Conservation (phyloP, 2,329 filamentous ascomycete species). For the Clarireedia sp. region DNA sequence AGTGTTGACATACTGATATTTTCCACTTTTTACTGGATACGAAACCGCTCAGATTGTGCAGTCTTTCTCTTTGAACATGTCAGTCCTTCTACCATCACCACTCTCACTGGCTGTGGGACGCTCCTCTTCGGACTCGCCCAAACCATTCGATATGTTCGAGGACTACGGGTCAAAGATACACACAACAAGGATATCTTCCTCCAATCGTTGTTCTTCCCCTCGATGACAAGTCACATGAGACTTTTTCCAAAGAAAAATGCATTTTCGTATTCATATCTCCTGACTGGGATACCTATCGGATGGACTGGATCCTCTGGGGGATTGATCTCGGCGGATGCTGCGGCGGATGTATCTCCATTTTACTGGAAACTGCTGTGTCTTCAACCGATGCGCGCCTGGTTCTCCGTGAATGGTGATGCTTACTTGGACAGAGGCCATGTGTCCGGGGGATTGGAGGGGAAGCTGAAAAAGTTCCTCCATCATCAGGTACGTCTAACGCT, state of each 20-base stretch:
- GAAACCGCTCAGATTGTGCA: not conserved
- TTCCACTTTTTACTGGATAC: not conserved
- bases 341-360: conserved; percentile 22
- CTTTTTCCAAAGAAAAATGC: conserved; percentile 60
- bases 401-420: conserved; percentile 50
- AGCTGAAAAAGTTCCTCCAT: conserved; percentile 52
- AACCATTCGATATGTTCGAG: conserved; percentile 15
- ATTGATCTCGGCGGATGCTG: conserved; percentile 43
- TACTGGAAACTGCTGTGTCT: conserved; percentile 27
- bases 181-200: conserved; percentile 8
- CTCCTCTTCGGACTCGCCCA: conserved; percentile 15
- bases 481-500: conserved; percentile 39
- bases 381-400: conserved; percentile 35
- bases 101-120: not conserved
- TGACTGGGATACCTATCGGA: conserved; percentile 60
- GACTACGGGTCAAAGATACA: conserved; percentile 8
- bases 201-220: conserved; percentile 52
- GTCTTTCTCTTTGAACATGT: conserved; percentile 4
- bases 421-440: conserved; percentile 50
- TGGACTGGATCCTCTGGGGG: conserved; percentile 47
- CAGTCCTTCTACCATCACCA: conserved; percentile 10
- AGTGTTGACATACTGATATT: not conserved
- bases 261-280: conserved; percentile 64
- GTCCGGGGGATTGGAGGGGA: conserved; percentile 50
- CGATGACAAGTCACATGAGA: conserved; percentile 55